Base-by-base conservation (phyloP, 345 rosid genomes). In the Populus euphratica region DNA sequence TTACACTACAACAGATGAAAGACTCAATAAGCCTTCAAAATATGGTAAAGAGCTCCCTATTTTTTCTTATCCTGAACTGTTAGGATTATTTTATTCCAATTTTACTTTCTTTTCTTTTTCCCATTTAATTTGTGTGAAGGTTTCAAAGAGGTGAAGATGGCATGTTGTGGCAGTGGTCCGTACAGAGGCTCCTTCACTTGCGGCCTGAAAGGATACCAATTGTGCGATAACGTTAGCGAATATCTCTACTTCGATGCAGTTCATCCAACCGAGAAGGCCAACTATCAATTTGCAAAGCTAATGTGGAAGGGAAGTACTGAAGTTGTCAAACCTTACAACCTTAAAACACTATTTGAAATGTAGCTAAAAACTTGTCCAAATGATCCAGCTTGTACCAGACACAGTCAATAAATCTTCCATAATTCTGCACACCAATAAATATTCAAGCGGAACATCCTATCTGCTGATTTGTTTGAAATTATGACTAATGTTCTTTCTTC, bases 191-290 rank as follows among this genome's bases (percentile, higher is more conserved):
- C 49, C 0, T 0, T 3, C 17, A 72, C 39, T 64, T 81, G 83
- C 38, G 79, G 80, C 18, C 76, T n/a, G 11, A 73, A 31, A n/a
- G 77, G 59, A 29, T 81, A 66, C 56, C 33, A 76, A 38, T 39
- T 83, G 23, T 83, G 86, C 18, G 75, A 52, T 2, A 36, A 83
- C 27, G 69, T 73, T 5, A 64, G 20, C 5, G 86, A 82, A 6
- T 85, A 82, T 33, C 7, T 88, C 23, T 88, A 82, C 67, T 88
- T 83, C 41, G 88, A 86, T 62, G 36, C 23, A 1, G 61, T 3
- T 54, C 89, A 88, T 81, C 70, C 81, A 16, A 77, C 85, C 0
- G 84, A 87, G 29, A 82, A 63, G 50, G 85, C 62, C 62, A 54
- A 54, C 62, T 8, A 21, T 54, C 62, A 54, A 6, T 20, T 54